Base-by-base conservation (phyloP, 139 green algal species). In the Tetraselmis striata region DNA sequence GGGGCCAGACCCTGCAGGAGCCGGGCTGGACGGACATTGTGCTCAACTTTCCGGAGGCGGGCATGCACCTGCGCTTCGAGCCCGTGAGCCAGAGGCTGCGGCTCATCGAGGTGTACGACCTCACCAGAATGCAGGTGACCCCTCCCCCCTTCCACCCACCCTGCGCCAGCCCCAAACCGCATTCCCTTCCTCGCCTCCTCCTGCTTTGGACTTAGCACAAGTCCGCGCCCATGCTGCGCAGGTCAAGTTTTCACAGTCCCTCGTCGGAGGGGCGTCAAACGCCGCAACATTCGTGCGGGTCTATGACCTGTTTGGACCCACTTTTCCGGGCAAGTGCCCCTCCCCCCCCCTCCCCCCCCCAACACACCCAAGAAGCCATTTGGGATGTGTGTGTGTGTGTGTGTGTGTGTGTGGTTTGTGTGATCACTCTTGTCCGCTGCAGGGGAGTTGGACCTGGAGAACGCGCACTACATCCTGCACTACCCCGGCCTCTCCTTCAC, bases 31-130 rank as follows among this genome's bases (percentile, higher is more conserved):
- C 45, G 26, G 89, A 93, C 81, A 75, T 93, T 26, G 45, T 89
- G 5, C 27, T 93, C 0, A 84, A 76, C 59, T 86, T 93, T 5
- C 89, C 89, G 22, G 81, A 90, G 79, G 81, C 87, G 29, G 89
- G 89, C 23, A 82, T 93, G 30, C 89, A 92, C 32, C 80, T 93
- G 26, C 59, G 85, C 1, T 93, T 93, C 74, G 86, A 93, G 23
- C 67, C 84, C 0, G 45, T 2, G 1, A 84, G 75, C n/a, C 89
- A 93, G 82, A 82, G 86, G 2, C 86, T 93, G 80, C 79, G 86
- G 2, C 78, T 92, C 1, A 83, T 93, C 18, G 88, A 93, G 80
- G 82, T 92, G 0, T 87, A 87, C 59, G 89, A 92, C 31, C 25
- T 85, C 5, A 83, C 88, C 5, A 78, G 86, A 26, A 28, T 92